phyloP scores from a whole-genome alignment of 2,329 filamentous ascomycete species.

The Diaporthe destruens region DNA sequence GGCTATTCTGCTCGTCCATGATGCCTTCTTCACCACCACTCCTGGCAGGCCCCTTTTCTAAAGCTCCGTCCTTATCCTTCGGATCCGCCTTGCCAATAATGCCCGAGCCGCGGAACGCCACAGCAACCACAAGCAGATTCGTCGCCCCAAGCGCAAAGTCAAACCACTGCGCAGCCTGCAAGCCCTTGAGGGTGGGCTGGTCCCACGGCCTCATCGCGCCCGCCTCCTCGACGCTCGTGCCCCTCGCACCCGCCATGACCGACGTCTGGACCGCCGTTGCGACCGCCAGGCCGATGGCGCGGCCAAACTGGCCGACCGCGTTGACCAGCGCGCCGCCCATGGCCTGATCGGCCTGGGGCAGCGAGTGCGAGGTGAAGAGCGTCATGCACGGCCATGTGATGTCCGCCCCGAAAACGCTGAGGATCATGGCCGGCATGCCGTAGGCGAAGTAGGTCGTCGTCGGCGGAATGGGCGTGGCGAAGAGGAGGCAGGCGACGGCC shows the following conservation, averaged over 20 bases:
- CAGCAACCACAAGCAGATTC: constrained; percentile 58
- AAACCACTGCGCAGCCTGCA: constrained; percentile 65
- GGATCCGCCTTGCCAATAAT: constrained; percentile 60
- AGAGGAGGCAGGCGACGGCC: constrained; percentile 68
- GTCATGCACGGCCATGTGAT: constrained; percentile 75
- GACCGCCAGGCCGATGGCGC: constrained; percentile 75
- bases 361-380: constrained; percentile 73
- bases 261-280: constrained; percentile 74
- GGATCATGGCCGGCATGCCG: constrained; percentile 74
- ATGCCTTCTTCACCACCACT: constrained; percentile 26
- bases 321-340: constrained; percentile 78
- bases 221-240: constrained; percentile 57
- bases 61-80: neutral
- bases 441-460: constrained; percentile 76
- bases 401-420: constrained; percentile 75
- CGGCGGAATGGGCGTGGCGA: constrained; percentile 72
- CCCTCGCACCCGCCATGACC: constrained; percentile 65
- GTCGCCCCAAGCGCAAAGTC: constrained; percentile 62
- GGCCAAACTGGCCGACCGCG: constrained; percentile 73
- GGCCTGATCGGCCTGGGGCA: constrained; percentile 74
- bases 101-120: constrained; percentile 65
- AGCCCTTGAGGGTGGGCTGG: constrained; percentile 58
- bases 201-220: constrained; percentile 60
- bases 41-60: neutral
- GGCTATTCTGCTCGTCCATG: constrained; percentile 1